Evolutionary conservation across 345 rosid species (phyloP), one percentile per base, ranked within the genome.

Genomic region (Odontarrhena argentea): DNA sequence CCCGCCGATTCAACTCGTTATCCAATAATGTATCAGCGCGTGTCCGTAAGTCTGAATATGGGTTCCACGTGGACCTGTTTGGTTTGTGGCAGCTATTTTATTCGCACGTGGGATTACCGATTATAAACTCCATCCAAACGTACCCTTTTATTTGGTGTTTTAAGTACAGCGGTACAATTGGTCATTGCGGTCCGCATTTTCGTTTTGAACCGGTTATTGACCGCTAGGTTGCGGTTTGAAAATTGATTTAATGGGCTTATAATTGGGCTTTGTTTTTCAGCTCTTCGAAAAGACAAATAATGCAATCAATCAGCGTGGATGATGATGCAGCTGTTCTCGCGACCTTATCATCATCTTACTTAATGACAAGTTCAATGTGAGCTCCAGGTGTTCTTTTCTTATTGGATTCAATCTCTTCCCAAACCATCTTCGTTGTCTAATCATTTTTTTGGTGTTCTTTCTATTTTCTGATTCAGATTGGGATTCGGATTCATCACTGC

Each of bases 81-180:
- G 46, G 40, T 70, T 54, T 45, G 57, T 5, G 63, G 63, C 63
- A 63, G 63, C 55, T 62, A 53, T 70, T 53, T 46, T 45, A 46
- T 71, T 54, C 51, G 57, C 63, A 70, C 57, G 69, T 54, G 55
- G 13, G 25, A 15, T 47, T 7, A 48, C 40, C n/a, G 41, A 22
- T 55, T 43, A 30, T 6, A 10, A n/a, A 12, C 42, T 34, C 60
- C n/a, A 32, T 4, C 46, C 47, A 35, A 48, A 3, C 32, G 41
- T 26, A 12, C 37, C 41, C 36, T 43, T 60, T 60, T 9, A 9
- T 11, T 36, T 30, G 40, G 42, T 9, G 0, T 46, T 61, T 34
- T 6, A 40, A 24, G 48, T 41, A 25, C 48, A 8, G 42, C 42
- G 35, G 54, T 54, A 32, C 52, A 44, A 43, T 12, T 34, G 25